Evolutionary conservation across 2,329 filamentous ascomycete genomes (phyloP), one percentile per base, ranked within the genome.

Genomic region (Alternaria triticina): DNA sequence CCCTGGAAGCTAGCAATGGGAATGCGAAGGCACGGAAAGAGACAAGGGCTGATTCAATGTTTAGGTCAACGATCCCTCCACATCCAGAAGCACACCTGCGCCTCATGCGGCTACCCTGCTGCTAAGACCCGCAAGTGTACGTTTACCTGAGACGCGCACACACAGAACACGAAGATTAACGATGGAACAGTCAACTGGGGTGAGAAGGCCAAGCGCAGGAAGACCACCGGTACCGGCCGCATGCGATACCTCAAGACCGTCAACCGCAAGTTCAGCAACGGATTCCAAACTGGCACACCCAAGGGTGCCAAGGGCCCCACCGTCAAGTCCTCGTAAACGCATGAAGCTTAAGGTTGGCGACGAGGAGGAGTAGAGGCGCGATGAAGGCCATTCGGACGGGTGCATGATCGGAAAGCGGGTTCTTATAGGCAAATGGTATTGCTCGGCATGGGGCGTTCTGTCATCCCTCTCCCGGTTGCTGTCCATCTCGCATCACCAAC

Each of bases 201-300:
- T 85, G 95, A 98, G 90, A 99, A 99, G 92, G 95, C 94, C 80
- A 98, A 98, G 93, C 89, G 96, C 85, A 96, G 96, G 91, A 98
- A 97, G 94, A 97, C 95, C 82, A 95, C 92, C 83, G 96, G 96
- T 80, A 95, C 93, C 82, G 96, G 96, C 84, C 93, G 96, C 85
- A 96, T 94, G 91, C 90, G 93, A 83, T 93, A 94, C 87, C 89
- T 99, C 83, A 97, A 96, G 89, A 89, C 88, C 80, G 90, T 99
- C 82, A 87, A 94, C 82, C 91, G 96, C 84, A 90, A 90, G 86
- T 97, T 97, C 90, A 93, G 91, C 88, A 99, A 99, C 87, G 94
- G 94, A 79, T 99, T 99, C 93, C 95, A 92, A 87, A 89, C 86
- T 76, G 96, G 96, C 82, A 84, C 88, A 77, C 94, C 94, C 82